Evolutionary conservation across 495 filamentous ascomycete species (phyloP).

Genomic region (Entonaema liquescens): DNA sequence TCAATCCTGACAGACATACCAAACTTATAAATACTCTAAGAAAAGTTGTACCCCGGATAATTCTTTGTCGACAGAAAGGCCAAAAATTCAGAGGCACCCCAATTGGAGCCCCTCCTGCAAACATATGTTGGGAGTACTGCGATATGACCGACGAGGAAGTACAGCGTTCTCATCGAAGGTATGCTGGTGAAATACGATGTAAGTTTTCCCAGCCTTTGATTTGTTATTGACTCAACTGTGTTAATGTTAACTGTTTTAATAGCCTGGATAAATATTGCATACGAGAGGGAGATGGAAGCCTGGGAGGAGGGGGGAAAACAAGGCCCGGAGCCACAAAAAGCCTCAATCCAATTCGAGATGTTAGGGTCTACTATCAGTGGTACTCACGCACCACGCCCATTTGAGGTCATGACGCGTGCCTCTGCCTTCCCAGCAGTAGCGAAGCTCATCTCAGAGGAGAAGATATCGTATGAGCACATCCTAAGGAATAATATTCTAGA

Average conservation of each 20-base stretch:
- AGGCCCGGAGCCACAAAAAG: background rate
- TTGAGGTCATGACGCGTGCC: slow-evolving; percentile 4
- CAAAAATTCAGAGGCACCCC: background rate
- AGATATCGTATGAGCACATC: background rate
- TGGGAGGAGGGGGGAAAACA: background rate
- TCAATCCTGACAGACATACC: background rate
- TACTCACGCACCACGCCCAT: no score
- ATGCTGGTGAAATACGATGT: background rate
- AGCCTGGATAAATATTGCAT: background rate
- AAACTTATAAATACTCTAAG: background rate
- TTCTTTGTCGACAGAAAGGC: background rate
- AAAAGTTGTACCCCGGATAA: background rate
- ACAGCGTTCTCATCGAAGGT: background rate
- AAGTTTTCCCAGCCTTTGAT: background rate
- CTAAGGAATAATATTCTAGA: background rate
- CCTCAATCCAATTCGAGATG: background rate
- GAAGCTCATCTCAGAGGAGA: background rate
- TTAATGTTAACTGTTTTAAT: background rate
- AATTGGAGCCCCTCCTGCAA: background rate
- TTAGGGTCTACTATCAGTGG: no score
- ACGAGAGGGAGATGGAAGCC: no score
- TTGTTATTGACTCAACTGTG: background rate
- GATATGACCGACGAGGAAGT: background rate
- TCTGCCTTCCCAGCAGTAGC: slow-evolving; percentile 11
- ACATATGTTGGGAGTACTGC: background rate